Evolutionary conservation across 1,139 yeast genomes (phyloP).

Genomic region (Lipomyces yarrowii): DNA sequence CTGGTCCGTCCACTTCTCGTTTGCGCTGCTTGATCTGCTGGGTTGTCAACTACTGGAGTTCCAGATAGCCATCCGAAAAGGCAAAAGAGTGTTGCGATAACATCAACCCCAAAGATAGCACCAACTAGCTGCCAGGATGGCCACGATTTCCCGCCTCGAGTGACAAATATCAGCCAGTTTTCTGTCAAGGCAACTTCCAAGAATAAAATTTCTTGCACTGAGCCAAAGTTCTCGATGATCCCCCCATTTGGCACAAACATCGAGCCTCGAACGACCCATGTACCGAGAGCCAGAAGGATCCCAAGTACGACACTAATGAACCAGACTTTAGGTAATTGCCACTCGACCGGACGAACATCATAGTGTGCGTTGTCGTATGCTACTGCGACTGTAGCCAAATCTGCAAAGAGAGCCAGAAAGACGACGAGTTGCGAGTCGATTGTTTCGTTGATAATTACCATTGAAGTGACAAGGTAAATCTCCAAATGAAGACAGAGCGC

Average conservation of each 20-base stretch:
- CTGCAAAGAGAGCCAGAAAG: conserved; percentile 93
- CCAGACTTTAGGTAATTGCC: conserved; percentile 96
- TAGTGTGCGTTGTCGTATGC: conserved; percentile 95
- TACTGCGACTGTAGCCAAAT: conserved; percentile 92
- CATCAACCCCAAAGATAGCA: conserved; percentile 86
- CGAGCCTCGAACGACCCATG: conserved; percentile 90
- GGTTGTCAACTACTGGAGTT: conserved; percentile 41
- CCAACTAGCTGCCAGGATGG: conserved; percentile 96
- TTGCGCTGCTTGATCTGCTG: conserved; percentile 40
- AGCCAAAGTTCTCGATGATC: conserved; percentile 93
- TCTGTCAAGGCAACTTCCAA: conserved; percentile 90
- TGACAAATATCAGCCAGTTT: conserved; percentile 94
- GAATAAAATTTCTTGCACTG: conserved; percentile 87
- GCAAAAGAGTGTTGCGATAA: conserved; percentile 87
- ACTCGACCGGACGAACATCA: conserved; percentile 86
- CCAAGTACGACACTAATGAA: conserved; percentile 91
- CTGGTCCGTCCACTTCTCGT: conserved; percentile 86
- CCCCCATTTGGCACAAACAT: conserved; percentile 88
- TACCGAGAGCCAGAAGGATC: conserved; percentile 78
- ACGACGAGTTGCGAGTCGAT: conserved; percentile 85
- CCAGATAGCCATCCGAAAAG: conserved; percentile 95
- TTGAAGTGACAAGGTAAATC: conserved; percentile 90
- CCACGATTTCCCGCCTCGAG: conserved; percentile 98
- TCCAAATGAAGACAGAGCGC: conserved; percentile 92
- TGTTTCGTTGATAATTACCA: conserved; percentile 84